Evolutionary conservation across 257 asterid genomes (phyloP).

Genomic region (Scutellaria minor): DNA sequence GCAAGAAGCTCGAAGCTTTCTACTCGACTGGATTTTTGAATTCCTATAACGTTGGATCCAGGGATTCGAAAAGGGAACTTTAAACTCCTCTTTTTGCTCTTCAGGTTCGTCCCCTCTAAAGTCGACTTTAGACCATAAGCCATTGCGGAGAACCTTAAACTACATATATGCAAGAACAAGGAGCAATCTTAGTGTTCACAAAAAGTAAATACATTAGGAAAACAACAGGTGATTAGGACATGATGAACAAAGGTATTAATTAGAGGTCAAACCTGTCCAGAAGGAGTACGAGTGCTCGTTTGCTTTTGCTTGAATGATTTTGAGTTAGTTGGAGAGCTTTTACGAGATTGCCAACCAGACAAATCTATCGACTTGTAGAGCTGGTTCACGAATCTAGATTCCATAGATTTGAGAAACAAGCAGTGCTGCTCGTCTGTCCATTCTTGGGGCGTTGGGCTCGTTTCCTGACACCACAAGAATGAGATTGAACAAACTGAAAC

Average conservation of each 20-base stretch:
- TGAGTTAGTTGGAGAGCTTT: constrained; percentile 37
- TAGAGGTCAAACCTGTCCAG: constrained; percentile 59
- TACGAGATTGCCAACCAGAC: constrained; percentile 42
- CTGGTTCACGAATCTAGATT: constrained; percentile 68
- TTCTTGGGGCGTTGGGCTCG: constrained; percentile 38
- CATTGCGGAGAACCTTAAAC: constrained; percentile 70
- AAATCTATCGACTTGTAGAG: constrained; percentile 54
- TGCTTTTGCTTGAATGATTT: constrained; percentile 43
- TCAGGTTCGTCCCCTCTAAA: constrained; percentile 45
- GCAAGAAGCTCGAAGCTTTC: constrained; percentile 37
- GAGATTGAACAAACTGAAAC: constrained; percentile 21
- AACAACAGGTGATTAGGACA: not conserved
- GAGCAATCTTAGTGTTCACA: not conserved
- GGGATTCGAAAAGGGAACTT: constrained; percentile 45
- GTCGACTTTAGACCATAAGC: constrained; percentile 58
- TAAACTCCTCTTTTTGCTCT: constrained; percentile 41
- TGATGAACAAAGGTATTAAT: not conserved
- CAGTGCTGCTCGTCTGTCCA: constrained; percentile 82
- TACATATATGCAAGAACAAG: constrained; percentile 23
- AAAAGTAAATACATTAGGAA: not conserved
- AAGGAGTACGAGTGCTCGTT: constrained; percentile 39
- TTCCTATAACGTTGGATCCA: constrained; percentile 60
- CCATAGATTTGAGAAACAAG: constrained; percentile 68
- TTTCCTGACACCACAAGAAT: constrained; percentile 43
- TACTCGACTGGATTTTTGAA: constrained; percentile 37